Conservation (phyloP, 2,329 filamentous ascomycete genomes). For the Verticillium nonalfalfae region DNA sequence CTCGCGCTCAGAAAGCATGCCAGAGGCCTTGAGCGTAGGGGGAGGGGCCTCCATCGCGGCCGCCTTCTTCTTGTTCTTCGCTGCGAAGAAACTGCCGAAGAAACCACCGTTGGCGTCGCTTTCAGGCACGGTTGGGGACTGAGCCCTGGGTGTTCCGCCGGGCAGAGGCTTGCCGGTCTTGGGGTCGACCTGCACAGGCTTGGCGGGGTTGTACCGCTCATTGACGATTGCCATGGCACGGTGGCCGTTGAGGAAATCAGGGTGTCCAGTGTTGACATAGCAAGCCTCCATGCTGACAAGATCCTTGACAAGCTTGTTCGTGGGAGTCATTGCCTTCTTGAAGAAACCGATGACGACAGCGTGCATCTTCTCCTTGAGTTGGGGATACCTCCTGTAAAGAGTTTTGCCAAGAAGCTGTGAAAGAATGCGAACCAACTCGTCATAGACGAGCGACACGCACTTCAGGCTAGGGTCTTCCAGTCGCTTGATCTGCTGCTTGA, state of each 20-base stretch:
- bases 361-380: constrained; percentile 95
- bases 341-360: constrained; percentile 88
- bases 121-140: constrained; percentile 64
- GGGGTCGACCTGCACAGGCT: constrained; percentile 92
- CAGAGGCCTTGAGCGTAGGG: constrained; percentile 86
- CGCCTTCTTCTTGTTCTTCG: constrained; percentile 99
- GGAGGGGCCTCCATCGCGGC: constrained; percentile 98
- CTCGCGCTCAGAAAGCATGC: constrained; percentile 89
- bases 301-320: constrained; percentile 92
- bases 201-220: constrained; percentile 73
- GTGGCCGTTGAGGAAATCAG: constrained; percentile 95
- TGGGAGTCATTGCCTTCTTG: constrained; percentile 97
- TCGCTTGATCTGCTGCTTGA: constrained; percentile 97
- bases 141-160: constrained; percentile 61
- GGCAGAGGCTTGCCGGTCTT: constrained; percentile 96
- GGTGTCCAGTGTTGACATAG: constrained; percentile 98
- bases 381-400: constrained; percentile 88
- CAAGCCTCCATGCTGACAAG: constrained; percentile 92
- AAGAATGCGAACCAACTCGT: constrained; percentile 93
- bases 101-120: constrained; percentile 64
- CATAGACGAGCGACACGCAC: constrained; percentile 95
- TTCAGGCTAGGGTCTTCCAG: constrained; percentile 95
- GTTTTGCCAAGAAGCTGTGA: constrained; percentile 83
- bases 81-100: constrained; percentile 97
- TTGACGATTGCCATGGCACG: constrained; percentile 98